Conservation (phyloP, 441 rosid genomes). For the Adansonia madagascariensis region DNA sequence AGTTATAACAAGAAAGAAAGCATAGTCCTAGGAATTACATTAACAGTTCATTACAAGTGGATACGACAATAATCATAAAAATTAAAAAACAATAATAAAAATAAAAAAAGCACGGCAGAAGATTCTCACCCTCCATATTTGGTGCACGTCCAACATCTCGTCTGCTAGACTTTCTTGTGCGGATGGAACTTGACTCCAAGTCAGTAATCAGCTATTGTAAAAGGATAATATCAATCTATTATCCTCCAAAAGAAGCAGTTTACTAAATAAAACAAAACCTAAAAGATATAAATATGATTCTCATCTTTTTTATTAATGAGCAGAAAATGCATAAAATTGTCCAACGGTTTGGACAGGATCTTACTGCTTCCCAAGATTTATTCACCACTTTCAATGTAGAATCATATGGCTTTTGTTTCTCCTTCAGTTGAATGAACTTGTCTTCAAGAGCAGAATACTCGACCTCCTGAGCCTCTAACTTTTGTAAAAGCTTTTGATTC, state of each 20-base stretch:
- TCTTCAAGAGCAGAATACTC: constrained; percentile 69
- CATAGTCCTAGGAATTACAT: neutral
- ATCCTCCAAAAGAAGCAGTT: constrained; percentile 19
- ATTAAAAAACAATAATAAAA: neutral
- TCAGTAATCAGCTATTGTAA: constrained; percentile 63
- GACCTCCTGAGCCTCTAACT: constrained; percentile 81
- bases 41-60: constrained; percentile 6
- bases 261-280: constrained; percentile 15
- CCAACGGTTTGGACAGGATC: neutral
- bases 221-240: constrained; percentile 43
- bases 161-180: constrained; percentile 51
- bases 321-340: constrained; percentile 23
- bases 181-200: constrained; percentile 64
- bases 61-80: neutral
- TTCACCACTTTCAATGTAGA: constrained; percentile 62
- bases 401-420: constrained; percentile 62
- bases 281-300: constrained; percentile 13
- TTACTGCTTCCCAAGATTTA: constrained; percentile 81
- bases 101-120: constrained; percentile 4
- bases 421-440: constrained; percentile 58
- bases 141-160: constrained; percentile 38
- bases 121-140: constrained; percentile 55
- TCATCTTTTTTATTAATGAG: neutral
- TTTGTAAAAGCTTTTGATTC: constrained; percentile 86
- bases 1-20: constrained; percentile 10